Base-by-base conservation (phyloP, 805 yeast genomes). In the Starmerella cellae region DNA sequence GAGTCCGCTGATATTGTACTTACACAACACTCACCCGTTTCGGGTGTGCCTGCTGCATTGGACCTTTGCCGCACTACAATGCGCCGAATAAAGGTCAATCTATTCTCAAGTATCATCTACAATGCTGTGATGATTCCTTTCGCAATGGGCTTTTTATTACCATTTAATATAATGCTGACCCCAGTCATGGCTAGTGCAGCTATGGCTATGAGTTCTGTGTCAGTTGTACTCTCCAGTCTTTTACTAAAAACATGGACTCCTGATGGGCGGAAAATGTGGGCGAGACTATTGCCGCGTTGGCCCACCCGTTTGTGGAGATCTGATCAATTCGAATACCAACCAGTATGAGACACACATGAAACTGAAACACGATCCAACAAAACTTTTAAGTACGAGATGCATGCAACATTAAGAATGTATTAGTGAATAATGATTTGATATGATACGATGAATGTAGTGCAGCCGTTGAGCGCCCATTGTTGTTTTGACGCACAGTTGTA, bases 1-100 rank as follows among this genome's bases (percentile, higher is more conserved):
- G 95, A 87, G 51, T 82, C 95, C n/a, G 95, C 98, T 0, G 95
- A 85, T 60, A 73, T 91, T 30, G 95, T 91, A 17, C 65, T 91
- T 14, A 55, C 60, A 19, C 55, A 59, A n/a, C 50, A 49, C 19
- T 58, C 58, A 28, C 60, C 63, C 5, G 50, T 65, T 18, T 43
- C 55, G 27, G 68, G 63, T 27, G 59, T 64, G 4, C 62, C 71
- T 2, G 69, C 82, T 1, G 61, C 82, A 29, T 59, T 79, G 28
- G 78, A 77, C 39, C 74, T 91, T 8, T 75, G 94, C 2, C 66
- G 68, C 33, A 65, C 66, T 27, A 82, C 96, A 0, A 79, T 87
- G 60, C 59, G 62, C 33, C 74, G 88, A 43, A 83, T 91, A 55
- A 84, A 82, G 58, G 52, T 77, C 58, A 93, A 93, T 57, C 77